Evolutionary conservation across 495 filamentous ascomycete species (phyloP).

Genomic region (Hypoxylon cercidicola): DNA sequence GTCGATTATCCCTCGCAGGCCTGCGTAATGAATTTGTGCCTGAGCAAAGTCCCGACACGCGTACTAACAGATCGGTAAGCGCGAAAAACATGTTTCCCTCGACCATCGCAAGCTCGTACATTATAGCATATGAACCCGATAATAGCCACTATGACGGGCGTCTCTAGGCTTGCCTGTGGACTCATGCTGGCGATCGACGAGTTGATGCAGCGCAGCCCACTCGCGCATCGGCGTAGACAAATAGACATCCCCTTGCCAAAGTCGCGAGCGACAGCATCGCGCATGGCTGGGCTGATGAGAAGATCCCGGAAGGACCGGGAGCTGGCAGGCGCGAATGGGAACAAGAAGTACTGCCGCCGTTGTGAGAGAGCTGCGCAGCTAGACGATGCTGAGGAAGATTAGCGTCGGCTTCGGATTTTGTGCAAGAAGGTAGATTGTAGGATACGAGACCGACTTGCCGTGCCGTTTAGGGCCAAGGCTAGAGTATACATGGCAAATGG

Average conservation of each 20-base stretch:
- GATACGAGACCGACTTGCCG: conserved; percentile 15
- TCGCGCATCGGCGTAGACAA: conserved; percentile 18
- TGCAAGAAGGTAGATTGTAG: conserved; percentile 7
- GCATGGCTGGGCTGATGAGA: conserved; percentile 22
- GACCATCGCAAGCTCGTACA: conserved; percentile 20
- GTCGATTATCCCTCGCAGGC: conserved; percentile 20
- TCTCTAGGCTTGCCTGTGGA: conserved; percentile 13
- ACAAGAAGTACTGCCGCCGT: conserved; percentile 18
- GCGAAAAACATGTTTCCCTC: conserved; percentile 7
- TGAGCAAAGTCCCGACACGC: conserved; percentile 24
- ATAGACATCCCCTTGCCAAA: conserved; percentile 17
- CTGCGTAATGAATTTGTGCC: conserved; percentile 28
- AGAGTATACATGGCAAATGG: conserved; percentile 26
- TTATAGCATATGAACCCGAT: conserved; percentile 35
- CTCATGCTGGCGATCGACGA: conserved; percentile 22
- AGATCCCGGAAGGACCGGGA: conserved; percentile 27
- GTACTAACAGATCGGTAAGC: conserved; percentile 12
- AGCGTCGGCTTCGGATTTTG: conserved; percentile 7
- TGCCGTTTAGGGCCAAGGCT: conserved; percentile 13
- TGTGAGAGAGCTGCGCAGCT: conserved; percentile 16
- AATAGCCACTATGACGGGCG: conserved; percentile 19
- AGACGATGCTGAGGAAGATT: conserved; percentile 12
- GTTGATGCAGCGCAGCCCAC: conserved; percentile 25
- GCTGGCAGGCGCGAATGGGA: conserved; percentile 28
- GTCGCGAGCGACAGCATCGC: conserved; percentile 26